Base-by-base conservation (phyloP, 2,329 filamentous ascomycete species). In the Claviceps purpurea region DNA sequence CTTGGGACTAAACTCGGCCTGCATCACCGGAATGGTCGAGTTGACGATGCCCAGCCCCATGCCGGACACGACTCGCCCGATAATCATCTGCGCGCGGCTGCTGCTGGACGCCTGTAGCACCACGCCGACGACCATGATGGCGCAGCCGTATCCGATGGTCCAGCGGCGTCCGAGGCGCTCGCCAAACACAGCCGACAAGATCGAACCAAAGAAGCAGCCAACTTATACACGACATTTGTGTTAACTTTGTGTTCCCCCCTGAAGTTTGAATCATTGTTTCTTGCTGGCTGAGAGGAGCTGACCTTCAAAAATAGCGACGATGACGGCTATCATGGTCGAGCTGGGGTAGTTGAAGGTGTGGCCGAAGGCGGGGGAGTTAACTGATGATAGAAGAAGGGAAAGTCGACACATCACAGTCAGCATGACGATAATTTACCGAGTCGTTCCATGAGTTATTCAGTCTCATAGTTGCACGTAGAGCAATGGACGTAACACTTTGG, bases 51-150 rank as follows among this genome's bases (percentile, higher is more conserved):
- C 49, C 11, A 46, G 18, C 2, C 49, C 49, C 10, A 46, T 38
- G 5, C 74, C 74, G 0, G 74, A 70, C 10, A 77, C 64, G 30
- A 74, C 67, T 13, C 74, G 64, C 2, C 70, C 74, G 7, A 73
- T 64, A 39, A 74, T 68, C 53, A 75, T 65, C 51, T 73, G 71
- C 1, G 70, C 57, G 5, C 69, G 65, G n/a, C 61, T 64, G 55
- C 66, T 73, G 1, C 70, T 68, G 0, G 70, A 64, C 2, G 70
- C 66, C 58, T 76, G 73, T 3, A 77, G 62, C 3, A 69, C 56
- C 2, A 72, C 71, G 4, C 73, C 74, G 1, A 68, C 50, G n/a
- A 69, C 66, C 66, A 75, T 71, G 55, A 75, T 64, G 0, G 64
- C 41, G 0, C 68, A 68, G 8, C 73, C 73, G 3, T 68, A 57